Base-by-base conservation (phyloP, 108 stramenopile genomes). In the Fistulifera solaris region DNA sequence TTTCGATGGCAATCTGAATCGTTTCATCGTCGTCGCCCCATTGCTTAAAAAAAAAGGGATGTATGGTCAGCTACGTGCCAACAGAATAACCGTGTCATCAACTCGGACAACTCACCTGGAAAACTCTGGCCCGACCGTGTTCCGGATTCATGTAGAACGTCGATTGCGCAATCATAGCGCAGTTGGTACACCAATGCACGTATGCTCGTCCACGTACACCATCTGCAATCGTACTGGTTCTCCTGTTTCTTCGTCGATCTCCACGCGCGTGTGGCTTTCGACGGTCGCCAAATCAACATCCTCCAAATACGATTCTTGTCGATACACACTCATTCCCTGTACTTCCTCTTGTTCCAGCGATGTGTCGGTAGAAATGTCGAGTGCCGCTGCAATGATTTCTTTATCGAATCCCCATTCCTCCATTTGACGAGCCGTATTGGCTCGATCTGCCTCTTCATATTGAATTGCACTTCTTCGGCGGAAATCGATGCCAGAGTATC, bases 61-160 rank as follows among this genome's bases (percentile, higher is more conserved):
- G n/a, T n/a, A n/a, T n/a, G n/a, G n/a, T n/a, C n/a, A n/a, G n/a
- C n/a, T n/a, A n/a, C n/a, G n/a, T n/a, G n/a, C n/a, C n/a, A n/a
- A n/a, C n/a, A n/a, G n/a, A n/a, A n/a, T n/a, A n/a, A n/a, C n/a
- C n/a, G n/a, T n/a, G n/a, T n/a, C n/a, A n/a, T n/a, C n/a, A n/a
- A n/a, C n/a, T n/a, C n/a, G n/a, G n/a, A n/a, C 31, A 3, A 35
- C 31, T 35, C 8, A 35, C 31, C 31, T 78, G 70, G 68, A 88
- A 94, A 1, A 94, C 90, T 23, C 94, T 71, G 11, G 92, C 92
- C 27, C 90, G 66, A 38, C 92, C 92, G 69, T 83, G 73, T 47
- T 92, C 89, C 12, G 75, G 58, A 21, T 96, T 75, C 94, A 96
- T 96, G 56, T 81, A 96, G 65, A 96, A 96, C 17, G 94, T 96